Percentiles rank a stretch among this genome's conserved stretches.
These are phyloP conservation scores for Akanthomyces muscarius DNA, from an alignment of 2,329 filamentous ascomycete genomes.

Conservation along the genomic window DNA sequence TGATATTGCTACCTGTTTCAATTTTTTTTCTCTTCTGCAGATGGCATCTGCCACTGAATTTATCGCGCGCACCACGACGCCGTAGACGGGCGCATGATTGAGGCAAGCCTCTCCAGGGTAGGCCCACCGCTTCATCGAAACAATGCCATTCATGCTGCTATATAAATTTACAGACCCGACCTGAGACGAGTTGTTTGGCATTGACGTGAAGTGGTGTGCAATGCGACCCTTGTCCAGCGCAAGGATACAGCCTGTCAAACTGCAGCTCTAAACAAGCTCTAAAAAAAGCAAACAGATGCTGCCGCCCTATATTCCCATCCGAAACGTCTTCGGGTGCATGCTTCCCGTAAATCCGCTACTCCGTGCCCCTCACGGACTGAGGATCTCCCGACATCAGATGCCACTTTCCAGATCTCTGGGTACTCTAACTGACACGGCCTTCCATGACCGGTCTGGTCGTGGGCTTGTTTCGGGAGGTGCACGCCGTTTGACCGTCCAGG, in stretches of 20 bases:
- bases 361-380: neutral
- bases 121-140: neutral
- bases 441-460: neutral
- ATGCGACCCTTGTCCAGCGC: neutral
- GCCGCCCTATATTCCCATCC: neutral
- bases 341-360: neutral
- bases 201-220: neutral
- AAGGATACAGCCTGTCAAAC: neutral
- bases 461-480: neutral
- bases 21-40: neutral
- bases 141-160: slow-evolving; percentile 8
- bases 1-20: neutral
- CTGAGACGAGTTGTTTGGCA: neutral
- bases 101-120: neutral
- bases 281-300: slow-evolving; percentile 1
- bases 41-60: neutral
- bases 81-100: neutral
- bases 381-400: slow-evolving; percentile 5
- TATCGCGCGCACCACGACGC: neutral
- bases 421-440: neutral
- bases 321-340: neutral
- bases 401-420: neutral
- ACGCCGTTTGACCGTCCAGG: neutral
- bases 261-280: neutral
- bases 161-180: neutral